Percentiles rank a stretch among this genome's conserved stretches.
Conservation (phyloP, 805 yeast species). For the Candida mattraensis region DNA sequence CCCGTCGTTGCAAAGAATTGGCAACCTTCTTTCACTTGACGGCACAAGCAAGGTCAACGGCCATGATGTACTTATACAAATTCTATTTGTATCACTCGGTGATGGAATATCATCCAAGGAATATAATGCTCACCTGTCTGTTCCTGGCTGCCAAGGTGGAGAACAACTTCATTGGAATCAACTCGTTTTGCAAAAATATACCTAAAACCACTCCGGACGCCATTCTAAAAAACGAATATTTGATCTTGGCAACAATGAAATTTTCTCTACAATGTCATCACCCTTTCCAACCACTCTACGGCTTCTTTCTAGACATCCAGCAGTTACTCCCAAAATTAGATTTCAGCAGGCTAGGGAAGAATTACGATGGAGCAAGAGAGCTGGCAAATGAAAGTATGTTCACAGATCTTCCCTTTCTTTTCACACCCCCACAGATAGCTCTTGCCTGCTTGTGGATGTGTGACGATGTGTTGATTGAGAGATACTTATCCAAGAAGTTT, state of each 20-base stretch:
- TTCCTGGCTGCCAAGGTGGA: conserved; percentile 93
- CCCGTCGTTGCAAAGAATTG: conserved; percentile 67
- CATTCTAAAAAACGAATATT: conserved; percentile 77
- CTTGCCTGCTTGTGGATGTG: conserved; percentile 75
- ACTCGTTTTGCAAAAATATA: conserved; percentile 70
- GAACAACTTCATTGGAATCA: conserved; percentile 83
- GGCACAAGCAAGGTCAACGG: conserved; percentile 85
- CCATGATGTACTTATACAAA: conserved; percentile 75
- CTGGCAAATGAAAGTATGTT: conserved; percentile 66
- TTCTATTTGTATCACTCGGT: conserved; percentile 81
- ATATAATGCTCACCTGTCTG: conserved; percentile 74
- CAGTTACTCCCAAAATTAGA: conserved; percentile 49
- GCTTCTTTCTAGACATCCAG: conserved; percentile 91
- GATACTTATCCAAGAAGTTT: conserved; percentile 68
- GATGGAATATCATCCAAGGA: conserved; percentile 86
- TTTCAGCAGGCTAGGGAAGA: conserved; percentile 58
- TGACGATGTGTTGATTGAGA: conserved; percentile 61
- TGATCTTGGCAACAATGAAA: conserved; percentile 65
- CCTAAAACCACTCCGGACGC: conserved; percentile 64
- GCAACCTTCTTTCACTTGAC: conserved; percentile 79
- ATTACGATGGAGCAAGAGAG: conserved; percentile 69
- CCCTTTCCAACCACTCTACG: conserved; percentile 87
- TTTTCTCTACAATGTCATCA: conserved; percentile 87
- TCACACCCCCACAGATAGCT: conserved; percentile 95
- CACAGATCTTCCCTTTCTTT: conserved; percentile 74